These are phyloP conservation scores for Backusella macrospora DNA, from an alignment of 192 early-diverging fungal species.

Conservation along the genomic window DNA sequence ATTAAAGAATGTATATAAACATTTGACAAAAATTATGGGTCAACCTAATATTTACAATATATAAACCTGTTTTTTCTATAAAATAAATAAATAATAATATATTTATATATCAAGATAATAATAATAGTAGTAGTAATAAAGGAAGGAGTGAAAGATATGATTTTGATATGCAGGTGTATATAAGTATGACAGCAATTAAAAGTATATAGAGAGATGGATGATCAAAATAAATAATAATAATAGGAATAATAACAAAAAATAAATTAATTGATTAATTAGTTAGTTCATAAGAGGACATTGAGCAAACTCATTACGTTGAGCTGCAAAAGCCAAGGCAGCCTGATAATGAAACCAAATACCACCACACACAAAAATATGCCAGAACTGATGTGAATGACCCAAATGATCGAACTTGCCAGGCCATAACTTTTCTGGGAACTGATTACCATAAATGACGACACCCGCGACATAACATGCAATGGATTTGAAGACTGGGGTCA, in stretches of 20 bases:
- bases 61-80: no score
- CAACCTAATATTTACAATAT: no score
- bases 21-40: no score
- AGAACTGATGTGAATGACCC: constrained; percentile 64
- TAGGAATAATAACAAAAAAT: not conserved
- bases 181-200: not conserved
- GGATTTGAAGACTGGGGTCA: constrained; percentile 55
- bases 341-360: constrained; percentile 66
- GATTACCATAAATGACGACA: constrained; percentile 60
- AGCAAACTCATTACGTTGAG: constrained; percentile 8
- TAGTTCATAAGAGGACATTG: not conserved
- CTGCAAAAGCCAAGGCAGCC: constrained; percentile 42
- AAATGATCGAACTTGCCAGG: constrained; percentile 62
- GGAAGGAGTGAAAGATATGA: not conserved
- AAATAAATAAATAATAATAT: no score
- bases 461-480: constrained; percentile 55
- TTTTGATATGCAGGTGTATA: not conserved
- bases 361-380: constrained; percentile 64
- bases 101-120: no score
- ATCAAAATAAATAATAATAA: constrained; percentile 7
- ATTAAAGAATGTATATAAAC: no score
- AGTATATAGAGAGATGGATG: not conserved
- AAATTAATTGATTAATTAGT: not conserved
- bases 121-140: no score
- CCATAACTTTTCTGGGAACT: constrained; percentile 59